These are phyloP conservation scores for Dimargaris verticillata DNA, from an alignment of 192 early-diverging fungal genomes.

Conservation along the genomic window DNA sequence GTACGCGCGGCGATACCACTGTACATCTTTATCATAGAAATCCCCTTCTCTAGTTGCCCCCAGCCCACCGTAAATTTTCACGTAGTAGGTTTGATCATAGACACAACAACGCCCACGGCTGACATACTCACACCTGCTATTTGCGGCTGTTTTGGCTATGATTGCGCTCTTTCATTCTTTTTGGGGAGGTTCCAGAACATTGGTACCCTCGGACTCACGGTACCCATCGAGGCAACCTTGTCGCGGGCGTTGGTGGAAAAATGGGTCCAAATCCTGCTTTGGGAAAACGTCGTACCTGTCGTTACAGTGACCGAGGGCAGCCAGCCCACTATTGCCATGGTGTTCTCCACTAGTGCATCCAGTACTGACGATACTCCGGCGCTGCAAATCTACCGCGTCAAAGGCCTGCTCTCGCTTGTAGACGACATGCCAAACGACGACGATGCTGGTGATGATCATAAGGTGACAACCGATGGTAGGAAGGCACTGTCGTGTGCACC, in stretches of 20 bases:
- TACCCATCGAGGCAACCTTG: neutral
- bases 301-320: neutral
- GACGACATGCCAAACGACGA: neutral
- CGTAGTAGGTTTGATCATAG: neutral
- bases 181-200: neutral
- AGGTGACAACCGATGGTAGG: neutral
- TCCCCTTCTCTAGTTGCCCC: neutral
- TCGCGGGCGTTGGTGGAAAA: neutral
- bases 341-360: neutral
- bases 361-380: neutral
- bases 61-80: neutral
- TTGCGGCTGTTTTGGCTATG: too few species aligned
- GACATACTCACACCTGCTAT: neutral
- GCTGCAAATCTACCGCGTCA: constrained; percentile 9
- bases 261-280: constrained; percentile 3
- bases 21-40: too few species aligned
- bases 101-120: neutral
- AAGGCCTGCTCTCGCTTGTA: neutral
- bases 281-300: neutral
- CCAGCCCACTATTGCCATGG: too few species aligned
- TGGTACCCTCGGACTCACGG: neutral
- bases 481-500: too few species aligned
- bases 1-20: too few species aligned
- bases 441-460: neutral
- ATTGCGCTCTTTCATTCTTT: neutral